Evolutionary conservation across 768 basidiomycete genomes (phyloP), one percentile per base, ranked within the genome.

Genomic region (Suillus discolor): DNA sequence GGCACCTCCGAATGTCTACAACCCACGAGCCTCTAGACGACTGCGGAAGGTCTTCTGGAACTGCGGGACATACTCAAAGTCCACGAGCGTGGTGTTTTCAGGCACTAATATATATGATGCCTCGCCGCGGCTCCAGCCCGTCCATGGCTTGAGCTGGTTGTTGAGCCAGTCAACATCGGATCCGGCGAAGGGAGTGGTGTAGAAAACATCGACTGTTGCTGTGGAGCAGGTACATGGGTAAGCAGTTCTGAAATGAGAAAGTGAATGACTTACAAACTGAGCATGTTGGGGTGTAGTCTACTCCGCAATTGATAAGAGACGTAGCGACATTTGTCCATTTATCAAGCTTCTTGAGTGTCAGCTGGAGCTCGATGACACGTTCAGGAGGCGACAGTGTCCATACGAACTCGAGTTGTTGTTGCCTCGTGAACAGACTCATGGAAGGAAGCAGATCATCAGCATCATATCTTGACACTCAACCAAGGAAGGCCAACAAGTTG

Each of bases 401-500:
- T 20, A 75, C 65, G 1, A 63, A 18, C 1, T 70, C 71, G 18
- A 76, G 71, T 28, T 75, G 74, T 34, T 74, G 67, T 59, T 64
- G 57, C 18, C 68, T 71, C 0, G 69, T 67, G 42, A 76, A 49
- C 0, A 67, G 65, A 47, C 67, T 64, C 66, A 73, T 45, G 5
- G 67, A 11, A 0, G 71, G 71, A 2, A 65, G 66, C 36, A 74
- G 69, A 25, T 70, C 66, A n/a, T 67, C 51, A n/a, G 71, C 71
- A 23, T 68, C 68, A 13, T 70, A 66, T 66, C 74, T 73, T 63
- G 53, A 66, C 39, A 73, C 45, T 55, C 82, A 76, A 39, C 75
- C 72, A 20, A 83, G 74, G 74, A 83, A 80, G 70, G 79, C 76
- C 28, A n/a, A n/a, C n/a, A n/a, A n/a, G n/a, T n/a, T n/a, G n/a